Percentiles rank a stretch among this genome's conserved stretches.
Evolutionary conservation across 2,329 filamentous ascomycete species (phyloP).

Genomic region (Moelleriella libera): DNA sequence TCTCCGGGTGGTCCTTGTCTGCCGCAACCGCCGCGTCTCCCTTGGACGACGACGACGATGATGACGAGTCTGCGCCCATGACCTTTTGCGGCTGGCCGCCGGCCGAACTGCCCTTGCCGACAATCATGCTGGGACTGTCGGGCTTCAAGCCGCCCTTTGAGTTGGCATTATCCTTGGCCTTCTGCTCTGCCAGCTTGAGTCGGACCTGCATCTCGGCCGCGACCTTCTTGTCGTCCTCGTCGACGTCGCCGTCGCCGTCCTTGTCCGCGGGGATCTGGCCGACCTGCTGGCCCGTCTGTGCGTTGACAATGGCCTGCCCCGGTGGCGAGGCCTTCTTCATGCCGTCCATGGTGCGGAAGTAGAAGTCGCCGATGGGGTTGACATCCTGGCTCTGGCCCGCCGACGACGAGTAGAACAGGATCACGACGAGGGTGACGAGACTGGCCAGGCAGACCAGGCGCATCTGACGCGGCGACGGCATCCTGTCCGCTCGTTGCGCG

Average conservation of each 20-base stretch:
- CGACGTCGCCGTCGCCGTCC: conserved; percentile 39
- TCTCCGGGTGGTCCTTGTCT: conserved; percentile 35
- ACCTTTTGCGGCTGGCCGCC: conserved; percentile 29
- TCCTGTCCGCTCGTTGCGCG: conserved; percentile 15
- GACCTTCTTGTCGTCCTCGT: conserved; percentile 39
- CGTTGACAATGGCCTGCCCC: conserved; percentile 25
- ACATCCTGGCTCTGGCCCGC: conserved; percentile 34
- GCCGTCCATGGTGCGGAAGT: conserved; percentile 43
- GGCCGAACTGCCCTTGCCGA: conserved; percentile 45
- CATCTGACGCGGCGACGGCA: conserved; percentile 59
- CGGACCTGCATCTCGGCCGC: conserved; percentile 40
- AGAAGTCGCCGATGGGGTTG: conserved; percentile 37
- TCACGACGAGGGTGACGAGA: conserved; percentile 41
- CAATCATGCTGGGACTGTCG: conserved; percentile 40
- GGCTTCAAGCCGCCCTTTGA: conserved; percentile 28
- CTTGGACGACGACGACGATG: not conserved
- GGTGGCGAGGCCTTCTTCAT: conserved; percentile 24
- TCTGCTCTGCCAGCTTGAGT: conserved; percentile 53
- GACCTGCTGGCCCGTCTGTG: conserved; percentile 21
- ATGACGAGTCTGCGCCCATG: conserved; percentile 3
- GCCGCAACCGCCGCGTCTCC: conserved; percentile 43
- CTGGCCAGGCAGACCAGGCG: conserved; percentile 48
- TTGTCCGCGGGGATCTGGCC: conserved; percentile 29
- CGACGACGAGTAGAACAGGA: conserved; percentile 62
- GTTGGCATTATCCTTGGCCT: conserved; percentile 49